Base-by-base conservation (phyloP, 768 basidiomycete genomes). In the Auricularia sp. region DNA sequence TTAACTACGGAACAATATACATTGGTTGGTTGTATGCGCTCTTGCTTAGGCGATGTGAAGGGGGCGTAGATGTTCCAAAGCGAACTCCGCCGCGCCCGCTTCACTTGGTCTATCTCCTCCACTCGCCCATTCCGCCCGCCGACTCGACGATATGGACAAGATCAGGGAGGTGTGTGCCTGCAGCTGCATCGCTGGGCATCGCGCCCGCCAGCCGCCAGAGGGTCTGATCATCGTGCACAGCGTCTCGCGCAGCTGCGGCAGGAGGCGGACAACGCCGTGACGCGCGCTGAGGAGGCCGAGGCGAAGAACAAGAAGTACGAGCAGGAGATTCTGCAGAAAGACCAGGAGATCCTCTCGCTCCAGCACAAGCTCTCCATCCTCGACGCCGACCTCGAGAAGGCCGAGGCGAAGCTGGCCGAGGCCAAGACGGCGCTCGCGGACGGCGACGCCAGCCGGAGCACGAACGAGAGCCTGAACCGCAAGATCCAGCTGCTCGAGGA, bases 401-500 rank as follows among this genome's bases (percentile, higher is more conserved):
- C 83, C 6, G 96, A 98, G 74, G 63, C 63, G 1, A 83, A 85
- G 71, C 76, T 98, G 34, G 69, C 75, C 3, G 83, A 89, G 7
- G 78, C 81, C 67, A 97, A 98, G 79, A 67, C 73, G 29, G 79
- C 79, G 24, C 81, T 81, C 44, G 83, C 79, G 16, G 92, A 93
- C 37, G 83, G 85, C 61, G 91, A 93, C 70, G 74, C 77, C 11
- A 85, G 83, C 72, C 89, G 84, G 77, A 81, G 82, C 24, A 84
- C 85, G 29, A 89, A 83, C 67, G 95, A 97, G 67, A 81, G 79
- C 59, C 80, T 98, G 65, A 68, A 72, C 37, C 81, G 96, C 68
- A 99, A 98, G 82, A 85, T 98, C 35, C 85, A 90, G 70, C 79
- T 98, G 11, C 79, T 98, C 45, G 96, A 98, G 77, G 94, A 96